Base-by-base conservation (phyloP, 176 grass and related monocot genomes). In the Eragrostis nindensis region DNA sequence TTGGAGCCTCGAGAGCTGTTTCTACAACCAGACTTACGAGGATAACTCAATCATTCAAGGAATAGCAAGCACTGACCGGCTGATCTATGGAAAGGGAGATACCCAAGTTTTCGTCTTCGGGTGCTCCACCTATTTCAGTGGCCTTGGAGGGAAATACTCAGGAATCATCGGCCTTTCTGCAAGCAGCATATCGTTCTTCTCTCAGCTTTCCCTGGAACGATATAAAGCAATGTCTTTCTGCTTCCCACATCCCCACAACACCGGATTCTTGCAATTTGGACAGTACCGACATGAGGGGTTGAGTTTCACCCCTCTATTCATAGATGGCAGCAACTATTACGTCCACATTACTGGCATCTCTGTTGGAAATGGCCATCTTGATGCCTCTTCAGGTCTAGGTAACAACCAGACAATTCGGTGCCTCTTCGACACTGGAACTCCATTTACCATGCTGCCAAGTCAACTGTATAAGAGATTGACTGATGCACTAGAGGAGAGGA, bases 171-270 rank as follows among this genome's bases (percentile, higher is more conserved):
- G 32, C 32, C 32, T 36, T 36, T 36, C 32, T 36, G 32, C 32
- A 36, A 36, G 4, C 1, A 36, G 32, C 32, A 36, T 36, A 36
- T 36, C 32, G 32, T 36, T 36, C 32, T 62, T 76, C 57, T 27
- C 74, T 26, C 55, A 76, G 57, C 3, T 76, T 25, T 62, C 74
- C 40, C 8, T 76, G 2, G 22, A 56, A 10, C 38, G 36, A 19
- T 75, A 75, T n/a, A 60, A 25, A 27, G 53, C 73, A 36, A 60
- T 60, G 73, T 42, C 73, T 0, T 75, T 57, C 11, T 76, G 73
- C 38, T 26, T 76, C 73, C 73, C 73, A 25, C 73, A 26, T 44
- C 54, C 21, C 15, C 7, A 11, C 14, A 61, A 61, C n/a, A 5
- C 12, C n/a, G 73, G 73, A 2, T 75, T 44, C 54, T 44, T 75